These are phyloP conservation scores for Ceratocystis papillata DNA, from an alignment of 2,329 filamentous ascomycete species.

Conservation along the genomic window DNA sequence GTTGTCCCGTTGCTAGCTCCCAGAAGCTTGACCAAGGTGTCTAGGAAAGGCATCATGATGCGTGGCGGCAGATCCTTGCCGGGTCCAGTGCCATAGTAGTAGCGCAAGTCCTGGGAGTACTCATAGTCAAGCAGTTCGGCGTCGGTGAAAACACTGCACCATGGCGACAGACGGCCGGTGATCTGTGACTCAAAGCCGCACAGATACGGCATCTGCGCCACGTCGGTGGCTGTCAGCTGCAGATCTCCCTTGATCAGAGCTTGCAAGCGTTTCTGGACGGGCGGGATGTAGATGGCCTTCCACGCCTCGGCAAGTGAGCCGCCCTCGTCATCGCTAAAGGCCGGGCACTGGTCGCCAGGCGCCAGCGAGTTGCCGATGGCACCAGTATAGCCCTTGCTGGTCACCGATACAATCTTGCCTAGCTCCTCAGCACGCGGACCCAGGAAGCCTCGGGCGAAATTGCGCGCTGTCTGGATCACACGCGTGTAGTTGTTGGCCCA, in stretches of 20 bases:
- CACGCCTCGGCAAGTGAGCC: constrained; percentile 38
- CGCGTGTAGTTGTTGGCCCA: constrained; percentile 58
- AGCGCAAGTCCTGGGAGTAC: constrained; percentile 57
- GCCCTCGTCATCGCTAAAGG: constrained; percentile 45
- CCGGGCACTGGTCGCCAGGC: constrained; percentile 52
- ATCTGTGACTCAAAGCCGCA: constrained; percentile 63
- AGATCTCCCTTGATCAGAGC: constrained; percentile 43
- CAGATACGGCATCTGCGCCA: constrained; percentile 53
- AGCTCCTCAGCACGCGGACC: constrained; percentile 44
- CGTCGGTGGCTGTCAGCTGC: constrained; percentile 42
- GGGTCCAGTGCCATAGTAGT: constrained; percentile 54
- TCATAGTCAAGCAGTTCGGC: constrained; percentile 54
- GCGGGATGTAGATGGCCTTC: constrained; percentile 43
- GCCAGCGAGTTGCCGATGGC: constrained; percentile 52
- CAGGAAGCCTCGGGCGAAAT: constrained; percentile 52
- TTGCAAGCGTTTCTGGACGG: constrained; percentile 45
- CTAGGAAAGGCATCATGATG: constrained; percentile 52
- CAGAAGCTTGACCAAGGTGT: constrained; percentile 44
- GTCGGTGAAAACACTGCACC: constrained; percentile 51
- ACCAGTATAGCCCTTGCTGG: constrained; percentile 40
- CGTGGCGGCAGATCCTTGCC: constrained; percentile 43
- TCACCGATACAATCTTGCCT: constrained; percentile 49
- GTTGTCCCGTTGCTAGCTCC: constrained; percentile 38
- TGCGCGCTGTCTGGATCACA: constrained; percentile 50
- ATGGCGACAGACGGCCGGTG: constrained; percentile 48